phyloP scores from a whole-genome alignment of 139 green algal genomes.

The Chlorella sp. region DNA sequence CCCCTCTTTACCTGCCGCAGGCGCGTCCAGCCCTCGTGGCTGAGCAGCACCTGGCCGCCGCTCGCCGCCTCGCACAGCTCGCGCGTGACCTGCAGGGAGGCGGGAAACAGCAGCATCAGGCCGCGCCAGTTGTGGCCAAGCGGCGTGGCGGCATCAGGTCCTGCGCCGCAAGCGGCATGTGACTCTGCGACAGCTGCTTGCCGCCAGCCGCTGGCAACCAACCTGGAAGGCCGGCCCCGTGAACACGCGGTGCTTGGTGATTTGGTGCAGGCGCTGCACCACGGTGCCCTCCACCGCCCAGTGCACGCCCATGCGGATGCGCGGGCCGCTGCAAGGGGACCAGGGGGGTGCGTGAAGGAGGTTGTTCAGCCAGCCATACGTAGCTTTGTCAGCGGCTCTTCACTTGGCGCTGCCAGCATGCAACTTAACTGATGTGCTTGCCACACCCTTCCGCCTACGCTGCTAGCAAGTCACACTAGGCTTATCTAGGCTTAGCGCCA shows the following conservation, averaged over 20 bases:
- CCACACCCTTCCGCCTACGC: no score
- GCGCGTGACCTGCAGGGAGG: conserved; percentile 49
- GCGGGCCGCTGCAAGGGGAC: conserved; percentile 59
- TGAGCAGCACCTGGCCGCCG: conserved; percentile 72
- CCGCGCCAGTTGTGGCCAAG: neutral
- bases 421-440: no score
- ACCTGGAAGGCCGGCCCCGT: conserved; percentile 69
- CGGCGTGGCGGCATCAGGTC: no score
- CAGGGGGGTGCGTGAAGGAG: neutral
- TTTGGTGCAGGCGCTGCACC: conserved; percentile 68
- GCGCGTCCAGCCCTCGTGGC: conserved; percentile 70
- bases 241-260: conserved; percentile 80
- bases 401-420: no score
- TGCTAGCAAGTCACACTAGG: no score
- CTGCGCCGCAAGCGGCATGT: no score
- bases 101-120: neutral
- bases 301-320: conserved; percentile 88
- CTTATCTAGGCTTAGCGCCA: no score
- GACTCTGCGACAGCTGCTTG: neutral
- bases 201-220: neutral
- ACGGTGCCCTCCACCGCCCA: conserved; percentile 78
- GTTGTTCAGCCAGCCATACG: neutral
- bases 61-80: conserved; percentile 72
- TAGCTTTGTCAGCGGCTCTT: no score
- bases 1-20: conserved; percentile 39